A percentile compares a stretch with the other conserved stretches of the same genome.
These are phyloP conservation scores for Prinsepia uniflora DNA, from an alignment of 306 rosid species.

Conservation along the genomic window DNA sequence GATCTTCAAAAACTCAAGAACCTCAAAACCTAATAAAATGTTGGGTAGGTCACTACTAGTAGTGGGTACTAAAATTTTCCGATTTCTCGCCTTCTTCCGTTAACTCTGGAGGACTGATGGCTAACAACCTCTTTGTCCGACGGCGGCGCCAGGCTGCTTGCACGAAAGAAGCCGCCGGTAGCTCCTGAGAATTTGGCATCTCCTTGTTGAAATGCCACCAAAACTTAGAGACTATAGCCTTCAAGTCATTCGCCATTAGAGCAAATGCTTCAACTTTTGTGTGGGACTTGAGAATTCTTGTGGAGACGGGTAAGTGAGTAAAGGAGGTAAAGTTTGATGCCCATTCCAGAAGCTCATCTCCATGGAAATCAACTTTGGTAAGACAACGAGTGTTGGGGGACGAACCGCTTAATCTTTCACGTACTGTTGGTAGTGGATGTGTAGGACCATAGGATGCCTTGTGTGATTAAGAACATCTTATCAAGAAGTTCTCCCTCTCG, in stretches of 20 bases:
- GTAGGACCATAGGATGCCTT: not conserved
- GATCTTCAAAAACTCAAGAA: no score
- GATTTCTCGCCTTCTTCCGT: not conserved
- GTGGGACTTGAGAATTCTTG: not conserved
- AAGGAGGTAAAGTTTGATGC: not conserved
- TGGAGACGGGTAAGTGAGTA: not conserved
- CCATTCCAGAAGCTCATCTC: not conserved
- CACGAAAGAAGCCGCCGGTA: not conserved
- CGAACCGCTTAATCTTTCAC: not conserved
- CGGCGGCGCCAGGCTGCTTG: not conserved
- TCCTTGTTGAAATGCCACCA: slow-evolving; percentile 7
- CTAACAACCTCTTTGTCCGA: not conserved
- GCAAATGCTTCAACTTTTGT: slow-evolving; percentile 1
- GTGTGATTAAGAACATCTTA: not conserved
- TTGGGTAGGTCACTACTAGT: not conserved
- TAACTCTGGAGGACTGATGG: not conserved
- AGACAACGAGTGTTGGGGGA: not conserved
- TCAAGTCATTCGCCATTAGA: not conserved
- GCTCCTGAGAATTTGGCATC: not conserved
- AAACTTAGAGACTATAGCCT: not conserved
- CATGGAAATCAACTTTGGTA: not conserved
- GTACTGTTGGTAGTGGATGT: not conserved
- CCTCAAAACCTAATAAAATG: no score
- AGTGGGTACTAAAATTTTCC: not conserved
- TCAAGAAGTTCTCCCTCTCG: not conserved